Evolutionary conservation across 768 basidiomycete species (phyloP).

Genomic region (Hypholoma fasciculare): DNA sequence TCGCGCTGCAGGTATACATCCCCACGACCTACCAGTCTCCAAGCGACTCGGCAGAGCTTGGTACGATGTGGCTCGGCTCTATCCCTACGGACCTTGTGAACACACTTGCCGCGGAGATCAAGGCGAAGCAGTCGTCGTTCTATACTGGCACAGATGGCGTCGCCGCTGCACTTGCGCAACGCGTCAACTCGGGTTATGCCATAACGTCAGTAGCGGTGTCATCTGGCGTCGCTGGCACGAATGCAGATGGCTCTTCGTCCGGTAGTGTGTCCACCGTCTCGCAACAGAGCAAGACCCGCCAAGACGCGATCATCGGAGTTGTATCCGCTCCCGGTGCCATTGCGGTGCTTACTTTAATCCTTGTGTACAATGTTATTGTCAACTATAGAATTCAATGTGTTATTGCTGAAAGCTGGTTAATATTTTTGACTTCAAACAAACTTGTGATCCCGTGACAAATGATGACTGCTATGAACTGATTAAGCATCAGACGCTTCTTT

Average conservation of each 20-base stretch:
- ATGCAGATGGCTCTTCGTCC: constrained; percentile 17
- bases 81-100: constrained; percentile 59
- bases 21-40: constrained; percentile 55
- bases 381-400: too few relatives aligned
- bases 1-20: constrained; percentile 69
- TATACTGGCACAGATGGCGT: constrained; percentile 57
- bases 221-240: neutral
- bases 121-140: constrained; percentile 57
- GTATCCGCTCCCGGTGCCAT: too few relatives aligned
- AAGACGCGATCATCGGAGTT: too few relatives aligned
- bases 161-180: constrained; percentile 56
- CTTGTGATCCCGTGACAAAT: too few relatives aligned
- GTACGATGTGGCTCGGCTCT: constrained; percentile 73
- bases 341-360: neutral
- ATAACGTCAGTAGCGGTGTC: constrained; percentile 43
- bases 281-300: constrained; percentile 11
- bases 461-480: too few relatives aligned
- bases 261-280: constrained; percentile 27
- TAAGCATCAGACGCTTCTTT: too few relatives aligned
- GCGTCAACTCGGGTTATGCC: constrained; percentile 70
- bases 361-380: too few relatives aligned
- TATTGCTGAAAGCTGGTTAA: too few relatives aligned
- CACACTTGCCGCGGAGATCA: constrained; percentile 65
- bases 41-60: constrained; percentile 47
- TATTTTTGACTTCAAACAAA: too few relatives aligned